A percentile compares a stretch with the other conserved stretches of the same genome.
Evolutionary conservation across 2,329 filamentous ascomycete genomes (phyloP).

Genomic region (Penicillium freii): DNA sequence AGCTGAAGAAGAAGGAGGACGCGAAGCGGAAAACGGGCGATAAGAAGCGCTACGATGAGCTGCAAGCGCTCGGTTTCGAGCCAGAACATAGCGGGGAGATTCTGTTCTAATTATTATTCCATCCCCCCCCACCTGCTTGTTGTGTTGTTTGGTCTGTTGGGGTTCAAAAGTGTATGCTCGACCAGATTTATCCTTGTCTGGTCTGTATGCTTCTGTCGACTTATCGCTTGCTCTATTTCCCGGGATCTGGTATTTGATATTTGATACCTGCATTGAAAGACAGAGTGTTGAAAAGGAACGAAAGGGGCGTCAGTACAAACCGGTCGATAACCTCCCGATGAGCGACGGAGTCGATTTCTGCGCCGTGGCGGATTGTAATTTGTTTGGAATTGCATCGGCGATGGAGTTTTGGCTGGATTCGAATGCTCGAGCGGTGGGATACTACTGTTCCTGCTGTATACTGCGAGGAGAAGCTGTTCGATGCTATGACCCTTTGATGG

Average conservation of each 20-base stretch:
- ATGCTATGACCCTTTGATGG: background rate
- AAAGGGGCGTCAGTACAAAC: background rate
- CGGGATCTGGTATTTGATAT: background rate
- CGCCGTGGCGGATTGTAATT: background rate
- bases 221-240: background rate
- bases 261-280: background rate
- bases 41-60: slow-evolving; percentile 67
- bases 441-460: background rate
- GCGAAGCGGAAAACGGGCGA: slow-evolving; percentile 67
- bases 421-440: background rate
- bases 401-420: slow-evolving; percentile 7
- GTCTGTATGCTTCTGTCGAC: background rate
- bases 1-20: slow-evolving; percentile 70
- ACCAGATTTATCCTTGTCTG: background rate
- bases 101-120: slow-evolving; percentile 53
- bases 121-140: background rate
- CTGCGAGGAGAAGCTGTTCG: background rate
- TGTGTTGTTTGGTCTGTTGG: background rate
- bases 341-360: background rate
- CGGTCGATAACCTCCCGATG: background rate
- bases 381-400: slow-evolving; percentile 6
- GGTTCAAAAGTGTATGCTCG: background rate
- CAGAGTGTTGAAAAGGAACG: background rate
- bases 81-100: slow-evolving; percentile 77
- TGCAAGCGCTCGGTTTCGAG: slow-evolving; percentile 80